Evolutionary conservation across 2,329 filamentous ascomycete species (phyloP).

Genomic region (Aureobasidium pullulans): DNA sequence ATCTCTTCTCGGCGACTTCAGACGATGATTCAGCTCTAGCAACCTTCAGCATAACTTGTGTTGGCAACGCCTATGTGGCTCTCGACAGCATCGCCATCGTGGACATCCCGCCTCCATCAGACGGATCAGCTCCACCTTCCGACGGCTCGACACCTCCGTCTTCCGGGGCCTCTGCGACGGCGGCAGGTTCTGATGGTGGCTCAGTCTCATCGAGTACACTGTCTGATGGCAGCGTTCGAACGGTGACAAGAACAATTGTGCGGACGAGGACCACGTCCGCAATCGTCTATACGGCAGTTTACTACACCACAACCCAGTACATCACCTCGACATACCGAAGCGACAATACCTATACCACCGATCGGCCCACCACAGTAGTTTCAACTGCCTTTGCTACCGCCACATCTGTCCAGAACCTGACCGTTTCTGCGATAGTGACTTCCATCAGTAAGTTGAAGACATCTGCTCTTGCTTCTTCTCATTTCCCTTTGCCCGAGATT

Average conservation of each 20-base stretch:
- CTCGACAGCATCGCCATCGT: constrained; percentile 2
- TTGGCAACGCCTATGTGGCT: constrained; percentile 1
- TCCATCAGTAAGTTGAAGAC: neutral
- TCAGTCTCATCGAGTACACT: neutral
- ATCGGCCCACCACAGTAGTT: neutral
- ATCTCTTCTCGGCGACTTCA: neutral
- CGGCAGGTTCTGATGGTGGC: neutral
- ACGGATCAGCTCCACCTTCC: neutral
- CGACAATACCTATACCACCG: neutral
- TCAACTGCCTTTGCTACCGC: neutral
- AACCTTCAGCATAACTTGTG: constrained; percentile 7
- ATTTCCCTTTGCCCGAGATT: neutral
- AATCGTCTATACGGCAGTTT: neutral
- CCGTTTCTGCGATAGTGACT: constrained; percentile 2
- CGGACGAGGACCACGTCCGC: neutral
- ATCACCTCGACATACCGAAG: constrained; percentile 1
- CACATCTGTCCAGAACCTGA: neutral
- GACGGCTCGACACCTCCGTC: neutral
- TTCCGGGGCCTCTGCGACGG: neutral
- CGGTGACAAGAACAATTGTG: constrained; percentile 3
- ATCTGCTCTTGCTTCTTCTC: neutral
- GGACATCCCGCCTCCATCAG: neutral
- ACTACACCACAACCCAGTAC: constrained; percentile 7
- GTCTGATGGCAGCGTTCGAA: neutral
- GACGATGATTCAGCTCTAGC: neutral